A percentile compares a stretch with the other conserved stretches of the same genome.
Conservation (phyloP, 306 rosid genomes). For the Malus fusca region DNA sequence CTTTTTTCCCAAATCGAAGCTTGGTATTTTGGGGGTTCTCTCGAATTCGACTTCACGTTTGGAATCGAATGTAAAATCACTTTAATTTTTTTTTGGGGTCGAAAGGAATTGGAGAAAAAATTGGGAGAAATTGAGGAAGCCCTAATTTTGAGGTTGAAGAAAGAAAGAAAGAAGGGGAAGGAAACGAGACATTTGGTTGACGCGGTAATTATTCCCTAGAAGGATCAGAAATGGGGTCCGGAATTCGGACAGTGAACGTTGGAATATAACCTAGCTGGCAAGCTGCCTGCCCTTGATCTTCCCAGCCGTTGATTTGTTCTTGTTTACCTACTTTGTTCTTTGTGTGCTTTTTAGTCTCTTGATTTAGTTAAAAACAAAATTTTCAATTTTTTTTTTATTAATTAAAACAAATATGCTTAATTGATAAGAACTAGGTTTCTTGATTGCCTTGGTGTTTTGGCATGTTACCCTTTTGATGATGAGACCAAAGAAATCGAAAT, state of each 20-base stretch:
- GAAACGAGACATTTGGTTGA: not conserved
- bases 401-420: not conserved
- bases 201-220: not conserved
- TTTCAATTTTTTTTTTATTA: not conserved
- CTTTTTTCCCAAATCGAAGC: not conserved
- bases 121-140: not conserved
- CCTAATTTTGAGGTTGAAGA: not conserved
- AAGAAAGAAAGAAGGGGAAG: not conserved
- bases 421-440: not conserved
- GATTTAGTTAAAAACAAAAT: not conserved
- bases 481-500: not conserved
- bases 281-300: not conserved
- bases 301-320: not conserved
- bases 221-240: not conserved
- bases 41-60: not conserved
- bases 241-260: not conserved
- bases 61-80: not conserved
- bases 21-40: not conserved
- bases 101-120: not conserved
- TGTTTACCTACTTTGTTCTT: not conserved
- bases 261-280: not conserved
- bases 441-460: not conserved
- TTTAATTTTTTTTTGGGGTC: not conserved
- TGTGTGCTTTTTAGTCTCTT: not conserved
- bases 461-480: too few relatives aligned